These are phyloP conservation scores for Salix arbutifolia DNA, from an alignment of 345 rosid species.

Conservation along the genomic window DNA sequence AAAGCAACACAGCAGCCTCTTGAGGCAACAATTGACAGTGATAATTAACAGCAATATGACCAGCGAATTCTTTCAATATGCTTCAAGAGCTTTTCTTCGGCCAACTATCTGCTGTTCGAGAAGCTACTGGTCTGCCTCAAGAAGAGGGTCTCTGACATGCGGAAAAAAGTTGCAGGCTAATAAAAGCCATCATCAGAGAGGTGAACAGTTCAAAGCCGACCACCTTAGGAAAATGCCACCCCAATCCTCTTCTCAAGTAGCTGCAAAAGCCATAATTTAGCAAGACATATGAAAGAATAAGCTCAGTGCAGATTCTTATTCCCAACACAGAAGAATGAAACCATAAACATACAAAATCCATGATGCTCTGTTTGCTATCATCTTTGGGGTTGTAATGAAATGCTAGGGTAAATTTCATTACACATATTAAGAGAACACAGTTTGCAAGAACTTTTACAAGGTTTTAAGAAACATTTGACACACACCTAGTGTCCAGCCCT, in stretches of 20 bases:
- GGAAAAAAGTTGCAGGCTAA: conserved; percentile 86
- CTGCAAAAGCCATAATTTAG: conserved; percentile 37
- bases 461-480: background rate
- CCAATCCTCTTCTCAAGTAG: conserved; percentile 76
- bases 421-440: background rate
- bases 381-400: background rate
- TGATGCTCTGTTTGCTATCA: background rate
- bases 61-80: background rate
- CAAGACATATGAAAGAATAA: background rate
- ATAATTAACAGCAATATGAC: background rate
- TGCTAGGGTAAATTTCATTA: background rate
- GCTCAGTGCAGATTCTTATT: background rate
- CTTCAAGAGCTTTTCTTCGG: background rate
- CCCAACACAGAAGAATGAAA: background rate
- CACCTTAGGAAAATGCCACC: conserved; percentile 88
- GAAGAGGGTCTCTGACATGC: conserved; percentile 82
- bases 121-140: conserved; percentile 26
- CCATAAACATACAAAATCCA: background rate
- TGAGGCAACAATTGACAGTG: background rate
- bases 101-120: background rate
- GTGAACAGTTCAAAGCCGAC: conserved; percentile 85
- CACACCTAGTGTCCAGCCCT: background rate
- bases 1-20: conserved; percentile 1
- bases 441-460: background rate
- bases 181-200: conserved; percentile 75